Evolutionary conservation across 805 yeast genomes (phyloP), one percentile per base, ranked within the genome.

Genomic region (Lipomyces orientalis): DNA sequence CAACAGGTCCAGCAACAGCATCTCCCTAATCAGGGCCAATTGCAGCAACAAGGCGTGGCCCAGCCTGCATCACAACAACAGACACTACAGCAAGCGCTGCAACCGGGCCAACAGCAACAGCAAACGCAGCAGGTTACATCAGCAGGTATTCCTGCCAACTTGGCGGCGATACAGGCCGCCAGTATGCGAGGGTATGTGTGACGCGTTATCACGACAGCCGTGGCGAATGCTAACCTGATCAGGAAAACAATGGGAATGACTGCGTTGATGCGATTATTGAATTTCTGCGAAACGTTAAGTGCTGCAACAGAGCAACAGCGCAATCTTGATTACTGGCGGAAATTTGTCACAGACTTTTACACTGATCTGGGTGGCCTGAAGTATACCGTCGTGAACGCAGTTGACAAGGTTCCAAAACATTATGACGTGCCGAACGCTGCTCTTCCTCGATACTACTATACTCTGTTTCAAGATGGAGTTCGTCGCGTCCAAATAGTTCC

Each of bases 401-500:
- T 81, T 12, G 78, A 78, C 34, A 69, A 70, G 54, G 88, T 84
- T 54, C 78, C 81, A 9, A 78, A 86, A 65, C 88, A 84, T 71
- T 90, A 87, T 76, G 93, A 88, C 66, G 83, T 92, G 29, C 85
- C 87, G 10, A 83, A 85, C 7, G 81, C 86, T 3, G 84, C 91
- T 10, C 83, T 91, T n/a, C 90, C 95, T 0, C 78, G 88, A 56
- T 87, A 86, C 71, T 84, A 86, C 71, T 83, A 79, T 67, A 83
- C 87, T 1, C 82, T 82, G 64, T 83, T 86, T 39, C 80, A 83
- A 55, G 79, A 85, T 1, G 87, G 88, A 4, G 85, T 87, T 5
- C 79, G 80, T 1, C 78, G 84, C 54, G 80, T 87, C 46, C 90
- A 87, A 71, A 75, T 87, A 4, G 79, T 81, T 6, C 70, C 77